phyloP scores from a whole-genome alignment of 1,139 yeast species.

The Saccharomyces hybrid region DNA sequence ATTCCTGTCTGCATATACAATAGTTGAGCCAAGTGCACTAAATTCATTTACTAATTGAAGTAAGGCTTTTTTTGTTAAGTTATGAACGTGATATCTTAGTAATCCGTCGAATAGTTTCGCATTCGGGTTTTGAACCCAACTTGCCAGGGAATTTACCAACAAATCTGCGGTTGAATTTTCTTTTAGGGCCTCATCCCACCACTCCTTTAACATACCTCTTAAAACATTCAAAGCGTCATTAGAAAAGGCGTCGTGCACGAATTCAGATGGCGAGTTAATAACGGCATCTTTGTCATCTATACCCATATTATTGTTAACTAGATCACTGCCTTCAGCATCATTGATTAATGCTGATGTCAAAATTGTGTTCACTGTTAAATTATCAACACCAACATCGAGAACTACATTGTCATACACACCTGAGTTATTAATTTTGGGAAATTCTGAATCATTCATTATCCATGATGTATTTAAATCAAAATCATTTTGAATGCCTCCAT shows the following conservation, averaged over 20 bases:
- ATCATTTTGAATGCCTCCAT: slow-evolving; percentile 78
- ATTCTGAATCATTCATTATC: slow-evolving; percentile 53
- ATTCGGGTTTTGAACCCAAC: slow-evolving; percentile 78
- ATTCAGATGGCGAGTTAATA: slow-evolving; percentile 34
- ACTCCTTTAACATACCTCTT: slow-evolving; percentile 67
- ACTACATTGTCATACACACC: slow-evolving; percentile 76
- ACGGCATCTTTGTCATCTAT: slow-evolving; percentile 11
- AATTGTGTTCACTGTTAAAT: slow-evolving; percentile 77
- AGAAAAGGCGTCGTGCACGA: slow-evolving; percentile 76
- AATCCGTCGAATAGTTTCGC: slow-evolving; percentile 72
- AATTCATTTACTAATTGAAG: slow-evolving; percentile 79
- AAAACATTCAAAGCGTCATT: slow-evolving; percentile 65
- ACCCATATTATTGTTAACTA: slow-evolving; percentile 44
- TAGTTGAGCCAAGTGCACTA: slow-evolving; percentile 64
- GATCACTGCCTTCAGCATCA: slow-evolving; percentile 85
- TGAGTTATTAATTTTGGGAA: slow-evolving; percentile 70
- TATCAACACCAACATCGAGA: slow-evolving; percentile 71
- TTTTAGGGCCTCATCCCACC: slow-evolving; percentile 91
- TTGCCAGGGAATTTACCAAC: slow-evolving; percentile 72
- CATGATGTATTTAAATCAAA: slow-evolving; percentile 28
- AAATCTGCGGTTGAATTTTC: slow-evolving; percentile 72
- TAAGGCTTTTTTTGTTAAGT: slow-evolving; percentile 75
- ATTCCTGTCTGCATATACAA: slow-evolving; percentile 76
- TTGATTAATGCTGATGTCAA: slow-evolving; percentile 76
- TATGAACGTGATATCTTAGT: slow-evolving; percentile 81